phyloP scores from a whole-genome alignment of 768 basidiomycete species.

The Kwoniella bestiolae region DNA sequence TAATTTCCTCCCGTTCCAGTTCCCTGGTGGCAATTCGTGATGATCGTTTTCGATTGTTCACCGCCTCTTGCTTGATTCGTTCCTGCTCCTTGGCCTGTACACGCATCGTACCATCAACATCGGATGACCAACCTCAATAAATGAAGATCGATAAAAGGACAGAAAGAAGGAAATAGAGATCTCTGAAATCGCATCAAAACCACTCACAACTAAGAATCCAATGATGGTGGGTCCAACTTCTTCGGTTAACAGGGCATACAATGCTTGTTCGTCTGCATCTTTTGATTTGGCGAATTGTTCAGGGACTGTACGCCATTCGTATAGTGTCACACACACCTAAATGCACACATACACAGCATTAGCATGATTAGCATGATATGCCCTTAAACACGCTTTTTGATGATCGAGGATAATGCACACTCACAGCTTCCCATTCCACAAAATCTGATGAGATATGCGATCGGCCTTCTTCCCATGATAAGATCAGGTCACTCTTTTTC shows the following conservation, averaged over 20 bases:
- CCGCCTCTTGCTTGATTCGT: conserved; percentile 67
- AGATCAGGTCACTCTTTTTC: conserved; percentile 24
- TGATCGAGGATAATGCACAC: conserved; percentile 17
- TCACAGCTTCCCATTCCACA: conserved; percentile 88
- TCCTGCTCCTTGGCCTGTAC: conserved; percentile 54
- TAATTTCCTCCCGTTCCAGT: conserved; percentile 68
- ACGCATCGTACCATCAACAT: no score
- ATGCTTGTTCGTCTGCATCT: conserved; percentile 77
- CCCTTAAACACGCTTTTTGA: not conserved
- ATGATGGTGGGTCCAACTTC: conserved; percentile 73
- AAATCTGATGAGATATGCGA: conserved; percentile 36
- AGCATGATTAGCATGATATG: not conserved
- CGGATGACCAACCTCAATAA: not conserved
- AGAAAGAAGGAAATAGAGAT: not conserved
- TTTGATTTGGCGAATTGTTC: conserved; percentile 75
- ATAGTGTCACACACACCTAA: conserved; percentile 79
- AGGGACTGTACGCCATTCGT: conserved; percentile 82
- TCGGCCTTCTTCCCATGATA: conserved; percentile 2
- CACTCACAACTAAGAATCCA: conserved; percentile 71
- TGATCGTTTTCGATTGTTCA: conserved; percentile 85
- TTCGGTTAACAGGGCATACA: conserved; percentile 71
- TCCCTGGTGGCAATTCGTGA: conserved; percentile 84
- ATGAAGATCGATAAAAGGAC: not conserved
- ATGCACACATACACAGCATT: conserved; percentile 8
- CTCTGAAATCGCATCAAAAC: conserved; percentile 29